phyloP scores from a whole-genome alignment of 345 rosid genomes.

The Salix viminalis region DNA sequence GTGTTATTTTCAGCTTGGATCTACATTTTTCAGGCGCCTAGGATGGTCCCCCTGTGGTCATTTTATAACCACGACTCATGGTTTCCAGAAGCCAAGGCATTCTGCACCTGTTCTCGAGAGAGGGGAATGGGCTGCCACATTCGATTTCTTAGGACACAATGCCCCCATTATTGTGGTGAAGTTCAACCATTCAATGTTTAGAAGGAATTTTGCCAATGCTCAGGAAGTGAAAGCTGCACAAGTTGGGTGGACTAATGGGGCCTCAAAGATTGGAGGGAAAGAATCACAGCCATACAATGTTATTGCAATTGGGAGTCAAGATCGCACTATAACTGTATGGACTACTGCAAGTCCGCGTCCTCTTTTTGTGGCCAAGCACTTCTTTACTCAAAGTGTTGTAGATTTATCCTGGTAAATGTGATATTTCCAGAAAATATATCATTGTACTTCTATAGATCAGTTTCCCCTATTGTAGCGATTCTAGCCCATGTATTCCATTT shows the following conservation, averaged over 20 bases:
- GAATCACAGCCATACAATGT: slow-evolving; percentile 85
- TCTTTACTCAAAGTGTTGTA: slow-evolving; percentile 95
- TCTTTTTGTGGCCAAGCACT: slow-evolving; percentile 96
- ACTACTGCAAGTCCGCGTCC: slow-evolving; percentile 97
- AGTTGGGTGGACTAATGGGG: slow-evolving; percentile 84
- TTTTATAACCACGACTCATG: slow-evolving; percentile 94
- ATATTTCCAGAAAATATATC: slow-evolving; percentile 4
- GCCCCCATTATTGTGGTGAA: slow-evolving; percentile 94
- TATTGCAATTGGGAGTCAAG: slow-evolving; percentile 99
- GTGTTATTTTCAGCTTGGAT: slow-evolving; percentile 66
- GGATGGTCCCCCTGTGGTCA: slow-evolving; percentile 99
- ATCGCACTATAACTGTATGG: slow-evolving; percentile 99
- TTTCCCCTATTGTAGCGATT: not conserved
- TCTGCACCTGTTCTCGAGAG: slow-evolving; percentile 99
- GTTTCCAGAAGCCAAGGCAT: slow-evolving; percentile 99
- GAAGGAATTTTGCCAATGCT: slow-evolving; percentile 39
- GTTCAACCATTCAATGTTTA: slow-evolving; percentile 96
- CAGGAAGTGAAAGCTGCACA: slow-evolving; percentile 54
- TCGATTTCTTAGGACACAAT: slow-evolving; percentile 97
- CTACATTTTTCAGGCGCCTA: slow-evolving; percentile 97
- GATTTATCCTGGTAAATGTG: slow-evolving; percentile 85
- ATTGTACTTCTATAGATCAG: slow-evolving; percentile 2
- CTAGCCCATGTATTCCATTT: not conserved
- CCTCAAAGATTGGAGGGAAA: slow-evolving; percentile 71
- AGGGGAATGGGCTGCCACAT: slow-evolving; percentile 98